Evolutionary conservation across 2,329 filamentous ascomycete genomes (phyloP).

Genomic region (Hymenotorrendiella dingleyae): DNA sequence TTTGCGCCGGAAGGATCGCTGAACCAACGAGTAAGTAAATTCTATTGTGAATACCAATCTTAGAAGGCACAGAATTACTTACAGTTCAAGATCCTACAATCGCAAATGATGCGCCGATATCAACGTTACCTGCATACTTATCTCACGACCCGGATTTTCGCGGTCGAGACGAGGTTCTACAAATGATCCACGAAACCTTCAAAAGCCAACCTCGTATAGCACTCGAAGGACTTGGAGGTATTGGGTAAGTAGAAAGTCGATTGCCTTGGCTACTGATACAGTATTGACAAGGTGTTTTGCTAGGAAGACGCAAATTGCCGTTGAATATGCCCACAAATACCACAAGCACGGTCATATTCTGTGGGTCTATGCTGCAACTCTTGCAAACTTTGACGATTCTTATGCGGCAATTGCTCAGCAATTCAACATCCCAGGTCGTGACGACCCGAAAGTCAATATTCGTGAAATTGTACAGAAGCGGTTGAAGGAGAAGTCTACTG

Average conservation of each 20-base stretch:
- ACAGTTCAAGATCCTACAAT: too few species aligned
- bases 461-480: background rate
- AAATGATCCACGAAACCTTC: background rate
- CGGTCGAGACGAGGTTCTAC: background rate
- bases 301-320: background rate
- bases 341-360: background rate
- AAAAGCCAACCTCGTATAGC: constrained; percentile 2
- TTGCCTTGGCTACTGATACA: background rate
- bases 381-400: background rate
- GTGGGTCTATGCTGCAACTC: background rate
- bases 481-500: background rate
- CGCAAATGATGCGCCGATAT: too few species aligned
- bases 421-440: background rate
- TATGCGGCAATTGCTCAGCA: background rate
- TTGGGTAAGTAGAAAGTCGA: constrained; percentile 8
- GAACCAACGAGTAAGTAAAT: too few species aligned
- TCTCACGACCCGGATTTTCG: background rate
- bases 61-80: background rate
- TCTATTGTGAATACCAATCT: too few species aligned
- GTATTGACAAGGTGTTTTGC: too few species aligned
- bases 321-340: background rate
- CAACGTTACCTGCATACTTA: background rate
- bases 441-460: background rate
- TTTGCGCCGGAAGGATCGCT: too few species aligned
- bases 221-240: constrained; percentile 12